Percentiles rank a stretch among this genome's conserved stretches.
Evolutionary conservation across 495 filamentous ascomycete genomes (phyloP).

Genomic region (Zalerion maritima): DNA sequence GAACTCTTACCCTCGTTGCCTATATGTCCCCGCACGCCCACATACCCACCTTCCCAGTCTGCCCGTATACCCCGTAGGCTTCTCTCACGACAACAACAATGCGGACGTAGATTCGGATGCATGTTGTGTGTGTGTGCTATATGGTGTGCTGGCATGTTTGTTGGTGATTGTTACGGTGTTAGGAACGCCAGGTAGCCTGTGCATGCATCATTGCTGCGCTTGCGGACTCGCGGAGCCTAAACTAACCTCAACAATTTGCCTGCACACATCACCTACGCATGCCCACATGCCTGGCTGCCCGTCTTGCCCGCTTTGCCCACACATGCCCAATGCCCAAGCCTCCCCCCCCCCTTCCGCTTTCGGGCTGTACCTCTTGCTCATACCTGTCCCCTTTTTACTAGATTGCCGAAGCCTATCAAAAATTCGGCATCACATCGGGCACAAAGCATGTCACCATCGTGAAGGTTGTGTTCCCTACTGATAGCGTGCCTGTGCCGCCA

Average conservation of each 20-base stretch:
- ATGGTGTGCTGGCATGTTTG: slow-evolving; percentile 3
- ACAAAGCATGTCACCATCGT: slow-evolving; percentile 60
- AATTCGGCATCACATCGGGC: slow-evolving; percentile 60
- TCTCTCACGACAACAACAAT: too few species aligned
- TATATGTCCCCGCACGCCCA: too few species aligned
- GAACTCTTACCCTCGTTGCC: too few species aligned
- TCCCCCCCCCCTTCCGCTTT: slow-evolving; percentile 7
- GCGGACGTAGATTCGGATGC: too few species aligned
- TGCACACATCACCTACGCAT: too few species aligned
- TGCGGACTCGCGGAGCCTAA: neutral
- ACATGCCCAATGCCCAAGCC: slow-evolving; percentile 7
- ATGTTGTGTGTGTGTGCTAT: too few species aligned
- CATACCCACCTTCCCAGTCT: too few species aligned
- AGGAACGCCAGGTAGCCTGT: too few species aligned
- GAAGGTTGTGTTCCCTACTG: slow-evolving; percentile 40
- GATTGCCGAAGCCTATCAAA: slow-evolving; percentile 84
- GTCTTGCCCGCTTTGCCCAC: slow-evolving; percentile 1
- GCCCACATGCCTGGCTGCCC: neutral
- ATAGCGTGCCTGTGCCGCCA: slow-evolving; percentile 9
- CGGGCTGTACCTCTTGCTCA: slow-evolving; percentile 7
- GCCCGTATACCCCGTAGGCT: too few species aligned
- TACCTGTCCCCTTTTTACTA: slow-evolving; percentile 23
- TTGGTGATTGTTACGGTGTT: too few species aligned
- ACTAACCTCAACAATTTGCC: too few species aligned
- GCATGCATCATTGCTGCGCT: too few species aligned